Base-by-base conservation (phyloP, 2,329 filamentous ascomycete genomes). In the Drechslera avenae region DNA sequence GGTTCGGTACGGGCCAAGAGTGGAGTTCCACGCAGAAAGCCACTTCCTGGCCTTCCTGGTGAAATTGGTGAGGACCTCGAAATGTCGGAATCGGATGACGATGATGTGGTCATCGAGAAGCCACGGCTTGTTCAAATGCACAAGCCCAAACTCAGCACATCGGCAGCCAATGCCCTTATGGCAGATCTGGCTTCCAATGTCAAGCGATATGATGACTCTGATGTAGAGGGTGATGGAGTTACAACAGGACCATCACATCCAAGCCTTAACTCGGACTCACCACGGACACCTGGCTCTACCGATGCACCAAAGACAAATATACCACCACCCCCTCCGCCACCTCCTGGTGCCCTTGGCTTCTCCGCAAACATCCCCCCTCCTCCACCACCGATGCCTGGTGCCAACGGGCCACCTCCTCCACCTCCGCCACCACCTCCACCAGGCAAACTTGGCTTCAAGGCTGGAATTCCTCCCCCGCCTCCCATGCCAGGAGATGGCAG, bases 121-220 rank as follows among this genome's bases (percentile, higher is more conserved):
- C 89, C 92, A 32, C 84, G 87, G 47, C 77, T 96, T 41, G 84
- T 96, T 50, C 83, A 94, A 72, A 84, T 93, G 75, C 87, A 84
- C 70, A 84, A 90, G 55, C 90, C 91, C 3, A 84, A 83, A 66
- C 77, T 87, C 68, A 80, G 80, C 53, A 75, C 79, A 34, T 73
- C 83, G 75, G 74, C 91, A 79, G 80, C 87, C 78, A 78, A 85
- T 79, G 78, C 85, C 69, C 72, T 93, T 76, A 67, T 87, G 78
- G 75, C 81, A 78, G 80, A 96, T 73, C 87, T 96, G 60, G 83
- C 85, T 28, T 83, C 86, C 42, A 94, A 89, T 75, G 83, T 93
- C 65, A 87, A 87, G 75, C 84, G 78, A 54, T 84, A 86, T 64
- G 89, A 89, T 66, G 88, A 80, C 37, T 90, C 87, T 68, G 89